Evolutionary conservation across 2,329 filamentous ascomycete genomes (phyloP), one percentile per base, ranked within the genome.

Genomic region (Fusarium chuoi): DNA sequence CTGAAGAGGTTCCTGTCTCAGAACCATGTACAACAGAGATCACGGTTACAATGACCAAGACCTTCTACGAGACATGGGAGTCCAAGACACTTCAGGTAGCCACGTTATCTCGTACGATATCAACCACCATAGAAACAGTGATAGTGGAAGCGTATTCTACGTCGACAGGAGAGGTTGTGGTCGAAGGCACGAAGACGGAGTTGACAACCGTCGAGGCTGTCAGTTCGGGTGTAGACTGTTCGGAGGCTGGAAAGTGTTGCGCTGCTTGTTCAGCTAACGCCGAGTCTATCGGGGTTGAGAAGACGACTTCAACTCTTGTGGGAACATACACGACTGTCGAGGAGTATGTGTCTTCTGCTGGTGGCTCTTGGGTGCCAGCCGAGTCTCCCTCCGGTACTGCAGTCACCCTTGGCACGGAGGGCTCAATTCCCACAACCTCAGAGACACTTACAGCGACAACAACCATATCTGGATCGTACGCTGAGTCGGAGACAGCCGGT

Each of bases 71-170:
- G 71, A 78, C 77, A 55, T 78, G 67, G 73, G 61, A 71, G 67
- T 77, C 74, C 20, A 72, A 70, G 45, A 52, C 57, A 18, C 67
- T 73, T 9, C 42, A 70, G 11, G 72, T 71, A 33, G 56, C 65
- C 20, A 77, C 67, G 4, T 24, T 78, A 45, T 45, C 73, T 30
- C 73, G 69, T 41, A 78, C 77, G 3, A 44, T 68, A 56, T 65
- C 75, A 22, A 70, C 70, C 7, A 78, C 70, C 5, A 73, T 78
- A 44, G 63, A 73, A 48, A 77, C 77, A 17, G 62, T 75, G 26
- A 55, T 78, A 9, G 65, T 77, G 51, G 77, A 78, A 58, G 66
- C 74, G 26, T 78, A 78, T 73, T 78, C 77, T 73, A 78, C 77
- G 14, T 75, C 63, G 65, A 78, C 71, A 11, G 75, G 75, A 26